Evolutionary conservation across 192 early-diverging fungal genomes (phyloP).

Genomic region (Coemansia sp.): DNA sequence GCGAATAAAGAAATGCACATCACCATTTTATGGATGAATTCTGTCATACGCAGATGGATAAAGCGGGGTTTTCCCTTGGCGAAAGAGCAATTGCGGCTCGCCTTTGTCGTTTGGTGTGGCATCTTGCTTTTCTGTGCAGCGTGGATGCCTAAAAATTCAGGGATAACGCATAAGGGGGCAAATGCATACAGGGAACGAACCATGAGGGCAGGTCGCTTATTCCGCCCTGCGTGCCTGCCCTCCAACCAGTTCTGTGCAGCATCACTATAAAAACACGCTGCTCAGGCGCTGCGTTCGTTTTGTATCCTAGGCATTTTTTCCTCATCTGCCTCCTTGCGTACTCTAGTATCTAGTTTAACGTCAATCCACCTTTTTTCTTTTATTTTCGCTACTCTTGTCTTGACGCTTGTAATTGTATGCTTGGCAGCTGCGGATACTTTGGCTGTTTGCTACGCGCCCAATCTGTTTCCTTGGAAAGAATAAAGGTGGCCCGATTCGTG

Average conservation of each 20-base stretch:
- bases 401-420: background rate
- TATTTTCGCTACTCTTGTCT: background rate
- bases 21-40: background rate
- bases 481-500: slow-evolving; percentile 8
- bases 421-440: background rate
- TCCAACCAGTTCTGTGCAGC: slow-evolving; percentile 10
- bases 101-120: background rate
- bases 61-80: background rate
- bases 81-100: background rate
- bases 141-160: slow-evolving; percentile 1
- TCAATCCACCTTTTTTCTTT: background rate
- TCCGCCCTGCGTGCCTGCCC: slow-evolving; percentile 2
- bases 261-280: slow-evolving; percentile 6
- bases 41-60: slow-evolving; percentile 2
- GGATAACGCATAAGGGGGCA: background rate
- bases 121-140: slow-evolving; percentile 1
- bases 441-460: background rate
- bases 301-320: background rate
- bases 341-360: background rate
- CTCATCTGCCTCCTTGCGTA: background rate
- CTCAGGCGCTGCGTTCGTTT: background rate
- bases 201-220: slow-evolving; percentile 8
- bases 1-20: background rate
- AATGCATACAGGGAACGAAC: slow-evolving; percentile 10
- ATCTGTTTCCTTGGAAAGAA: background rate